Evolutionary conservation across 805 yeast genomes (phyloP).

Genomic region (Candida hispaniensis): DNA sequence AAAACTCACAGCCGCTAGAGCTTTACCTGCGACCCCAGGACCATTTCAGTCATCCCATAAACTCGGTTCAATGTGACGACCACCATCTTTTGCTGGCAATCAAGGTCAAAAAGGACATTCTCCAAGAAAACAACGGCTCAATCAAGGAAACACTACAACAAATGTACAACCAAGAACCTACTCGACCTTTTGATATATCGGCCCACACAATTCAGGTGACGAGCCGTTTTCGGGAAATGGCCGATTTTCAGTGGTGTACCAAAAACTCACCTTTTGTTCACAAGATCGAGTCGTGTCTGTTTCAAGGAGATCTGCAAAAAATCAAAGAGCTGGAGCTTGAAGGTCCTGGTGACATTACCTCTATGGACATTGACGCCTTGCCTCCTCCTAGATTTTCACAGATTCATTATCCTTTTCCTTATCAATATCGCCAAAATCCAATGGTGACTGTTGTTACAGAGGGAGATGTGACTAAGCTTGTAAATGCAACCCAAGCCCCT

Average conservation of each 20-base stretch:
- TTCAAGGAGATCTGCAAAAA: slow-evolving; percentile 33
- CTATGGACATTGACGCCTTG: slow-evolving; percentile 46
- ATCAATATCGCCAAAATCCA: slow-evolving; percentile 68
- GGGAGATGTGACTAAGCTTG: slow-evolving; percentile 23
- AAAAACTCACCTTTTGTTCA: slow-evolving; percentile 43
- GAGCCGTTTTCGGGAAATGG: slow-evolving; percentile 70
- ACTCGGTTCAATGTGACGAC: slow-evolving; percentile 24
- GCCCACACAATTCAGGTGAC: slow-evolving; percentile 45
- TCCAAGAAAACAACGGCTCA: slow-evolving; percentile 36
- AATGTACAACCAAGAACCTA: neutral
- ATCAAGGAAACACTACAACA: slow-evolving; percentile 44
- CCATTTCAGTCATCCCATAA: slow-evolving; percentile 41
- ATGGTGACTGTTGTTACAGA: slow-evolving; percentile 42
- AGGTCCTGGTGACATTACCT: slow-evolving; percentile 18
- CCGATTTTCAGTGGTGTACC: slow-evolving; percentile 73
- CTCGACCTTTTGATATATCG: neutral
- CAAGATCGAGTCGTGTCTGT: slow-evolving; percentile 34
- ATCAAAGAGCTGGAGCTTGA: slow-evolving; percentile 33
- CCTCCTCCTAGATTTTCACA: slow-evolving; percentile 83
- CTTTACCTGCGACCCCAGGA: slow-evolving; percentile 30
- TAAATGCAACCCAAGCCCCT: slow-evolving; percentile 26
- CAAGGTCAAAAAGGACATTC: slow-evolving; percentile 25
- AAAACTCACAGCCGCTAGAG: slow-evolving; percentile 27
- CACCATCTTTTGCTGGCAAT: slow-evolving; percentile 29
- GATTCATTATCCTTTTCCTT: slow-evolving; percentile 64